Percentiles rank a stretch among this genome's conserved stretches.
These are phyloP conservation scores for Nakaseomyces bracarensis DNA, from an alignment of 1,139 yeast species.

Conservation along the genomic window DNA sequence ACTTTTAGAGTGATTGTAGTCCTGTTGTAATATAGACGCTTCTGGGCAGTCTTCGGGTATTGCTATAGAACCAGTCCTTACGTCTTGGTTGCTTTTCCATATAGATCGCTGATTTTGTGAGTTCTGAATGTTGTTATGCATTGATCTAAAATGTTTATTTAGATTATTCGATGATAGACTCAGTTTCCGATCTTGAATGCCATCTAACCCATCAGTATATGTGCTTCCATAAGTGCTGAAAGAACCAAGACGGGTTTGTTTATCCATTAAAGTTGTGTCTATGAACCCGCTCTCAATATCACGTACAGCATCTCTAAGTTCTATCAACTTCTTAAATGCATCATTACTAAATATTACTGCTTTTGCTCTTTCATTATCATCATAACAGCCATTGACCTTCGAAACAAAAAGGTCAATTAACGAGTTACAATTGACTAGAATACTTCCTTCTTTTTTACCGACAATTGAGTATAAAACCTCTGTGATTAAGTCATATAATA, in stretches of 20 bases:
- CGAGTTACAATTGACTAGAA: conserved; percentile 36
- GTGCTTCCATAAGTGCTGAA: conserved; percentile 15
- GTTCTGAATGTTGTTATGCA: conserved; percentile 4
- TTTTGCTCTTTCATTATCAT: conserved; percentile 23
- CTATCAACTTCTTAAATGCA: conserved; percentile 18
- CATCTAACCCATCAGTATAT: background rate
- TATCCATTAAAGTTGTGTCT: conserved; percentile 47
- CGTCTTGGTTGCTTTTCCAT: background rate
- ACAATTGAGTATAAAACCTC: conserved; percentile 63
- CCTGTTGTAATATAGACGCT: background rate
- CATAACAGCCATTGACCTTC: conserved; percentile 20
- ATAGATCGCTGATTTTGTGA: background rate
- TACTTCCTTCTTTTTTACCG: conserved; percentile 49
- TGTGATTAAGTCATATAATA: conserved; percentile 56
- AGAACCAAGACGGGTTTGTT: conserved; percentile 33
- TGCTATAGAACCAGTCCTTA: background rate
- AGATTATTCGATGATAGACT: conserved; percentile 4
- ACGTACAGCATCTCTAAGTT: conserved; percentile 28
- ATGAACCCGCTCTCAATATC: conserved; percentile 56
- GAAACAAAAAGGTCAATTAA: conserved; percentile 19
- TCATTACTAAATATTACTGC: conserved; percentile 32
- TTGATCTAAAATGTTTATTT: conserved; percentile 2
- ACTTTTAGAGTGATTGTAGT: background rate
- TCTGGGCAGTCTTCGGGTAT: conserved; percentile 3
- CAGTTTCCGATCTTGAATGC: background rate